phyloP scores from a whole-genome alignment of 2,329 filamentous ascomycete genomes.

The Arthrinium phaeospermum region DNA sequence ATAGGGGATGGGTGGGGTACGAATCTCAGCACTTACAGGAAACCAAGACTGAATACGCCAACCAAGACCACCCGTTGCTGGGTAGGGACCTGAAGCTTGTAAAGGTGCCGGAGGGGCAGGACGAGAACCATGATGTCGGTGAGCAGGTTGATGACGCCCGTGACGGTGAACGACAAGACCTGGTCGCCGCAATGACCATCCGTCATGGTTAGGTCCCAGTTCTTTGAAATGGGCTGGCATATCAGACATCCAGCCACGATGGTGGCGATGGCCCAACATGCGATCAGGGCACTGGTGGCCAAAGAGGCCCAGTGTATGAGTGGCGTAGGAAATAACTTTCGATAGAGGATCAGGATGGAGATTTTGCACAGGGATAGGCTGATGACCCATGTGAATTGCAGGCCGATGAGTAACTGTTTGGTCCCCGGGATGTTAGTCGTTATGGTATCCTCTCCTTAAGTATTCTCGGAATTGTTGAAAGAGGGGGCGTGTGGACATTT shows the following conservation, averaged over 20 bases:
- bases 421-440: too few relatives aligned
- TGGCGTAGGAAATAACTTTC: conserved; percentile 5
- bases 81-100: not conserved
- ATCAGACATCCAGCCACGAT: conserved; percentile 16
- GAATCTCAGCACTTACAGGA: conserved; percentile 12
- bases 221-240: conserved; percentile 22
- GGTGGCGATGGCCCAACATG: not conserved
- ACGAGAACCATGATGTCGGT: conserved; percentile 22
- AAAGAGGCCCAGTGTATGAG: not conserved
- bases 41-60: conserved; percentile 13
- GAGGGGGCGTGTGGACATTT: not conserved
- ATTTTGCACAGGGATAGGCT: conserved; percentile 22
- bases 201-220: conserved; percentile 19
- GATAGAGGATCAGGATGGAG: conserved; percentile 21
- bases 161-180: conserved; percentile 2
- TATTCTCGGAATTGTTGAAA: not conserved
- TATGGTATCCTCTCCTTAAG: too few relatives aligned
- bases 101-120: conserved; percentile 16
- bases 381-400: conserved; percentile 19
- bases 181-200: conserved; percentile 20
- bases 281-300: not conserved
- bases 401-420: not conserved
- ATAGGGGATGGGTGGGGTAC: not conserved
- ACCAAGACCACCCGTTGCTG: conserved; percentile 19
- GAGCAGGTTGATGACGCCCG: conserved; percentile 18